Evolutionary conservation across 2,329 filamentous ascomycete genomes (phyloP), one percentile per base, ranked within the genome.

Genomic region (Sporothrix pseudoabietina): DNA sequence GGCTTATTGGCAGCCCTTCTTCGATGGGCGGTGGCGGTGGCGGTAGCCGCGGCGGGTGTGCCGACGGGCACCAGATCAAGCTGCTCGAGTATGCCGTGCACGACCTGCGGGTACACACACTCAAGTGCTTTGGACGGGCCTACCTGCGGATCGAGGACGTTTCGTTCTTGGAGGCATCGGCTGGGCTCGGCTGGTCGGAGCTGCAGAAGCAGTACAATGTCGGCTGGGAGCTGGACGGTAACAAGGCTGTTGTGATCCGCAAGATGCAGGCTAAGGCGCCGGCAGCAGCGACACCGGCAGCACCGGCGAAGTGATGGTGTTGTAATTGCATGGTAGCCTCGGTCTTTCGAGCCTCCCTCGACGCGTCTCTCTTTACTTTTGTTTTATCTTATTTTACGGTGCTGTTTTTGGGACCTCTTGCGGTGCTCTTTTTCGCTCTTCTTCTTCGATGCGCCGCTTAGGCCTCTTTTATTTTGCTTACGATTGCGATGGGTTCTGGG

Each of bases 121-220:
- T 98, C 77, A 97, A 97, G 84, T 96, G 94, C 80, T 88, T 98
- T 72, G 94, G 94, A 0, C 88, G 90, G 78, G 88, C 91, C 4
- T 99, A 99, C 81, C 82, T 98, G 76, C 88, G 83, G 26, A 90
- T 94, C 9, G 76, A 75, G 1, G 92, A 94, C 71, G 81, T 87
- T 74, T 80, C 79, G 3, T 93, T 91, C 80, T 82, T 97, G 69
- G 92, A 96, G 82, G 87, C 85, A 79, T 86, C 88, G 73, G 87
- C 92, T 4, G 89, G 89, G 66, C 85, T 87, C 77, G 84, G 82
- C n/a, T 99, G 95, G 94, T 85, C 88, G 12, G 88, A 89, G 69
- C 82, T 98, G 78, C 87, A 83, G 73, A 85, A 87, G 47, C 84
- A 88, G 76, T 89, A 93, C 78, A 90, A 90, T 2, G 91, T 98